These are phyloP conservation scores for Candolleomyces aberdarensis DNA, from an alignment of 768 basidiomycete genomes.

Conservation along the genomic window DNA sequence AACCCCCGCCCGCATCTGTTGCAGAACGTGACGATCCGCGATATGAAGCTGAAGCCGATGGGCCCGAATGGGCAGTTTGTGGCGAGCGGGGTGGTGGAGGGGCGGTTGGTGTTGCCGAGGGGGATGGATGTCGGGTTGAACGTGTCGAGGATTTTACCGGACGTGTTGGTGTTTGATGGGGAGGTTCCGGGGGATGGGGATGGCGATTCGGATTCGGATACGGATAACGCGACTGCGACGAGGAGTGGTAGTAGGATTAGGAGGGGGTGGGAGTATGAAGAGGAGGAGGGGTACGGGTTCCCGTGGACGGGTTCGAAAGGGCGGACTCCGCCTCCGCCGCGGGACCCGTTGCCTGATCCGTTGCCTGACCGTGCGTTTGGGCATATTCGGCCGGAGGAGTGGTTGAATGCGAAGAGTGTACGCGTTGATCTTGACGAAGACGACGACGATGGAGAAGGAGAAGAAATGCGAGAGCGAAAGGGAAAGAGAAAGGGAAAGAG, in stretches of 20 bases:
- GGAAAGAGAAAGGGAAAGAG: constrained; percentile 24
- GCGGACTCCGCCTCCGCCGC: background rate
- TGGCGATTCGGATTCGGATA: background rate
- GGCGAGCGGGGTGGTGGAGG: constrained; percentile 69
- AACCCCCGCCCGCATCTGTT: constrained; percentile 62
- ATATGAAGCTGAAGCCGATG: constrained; percentile 66
- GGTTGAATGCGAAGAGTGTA: constrained; percentile 50
- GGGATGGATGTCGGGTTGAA: constrained; percentile 58
- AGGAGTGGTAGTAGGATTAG: no score
- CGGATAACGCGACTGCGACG: background rate
- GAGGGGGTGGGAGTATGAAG: no score
- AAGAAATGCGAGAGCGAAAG: no score
- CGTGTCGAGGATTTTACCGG: constrained; percentile 65
- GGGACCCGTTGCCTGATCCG: constrained; percentile 49
- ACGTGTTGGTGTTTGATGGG: constrained; percentile 78
- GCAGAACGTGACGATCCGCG: constrained; percentile 66
- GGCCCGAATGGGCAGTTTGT: constrained; percentile 46
- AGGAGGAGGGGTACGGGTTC: no score
- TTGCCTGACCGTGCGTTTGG: constrained; percentile 73
- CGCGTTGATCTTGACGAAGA: constrained; percentile 5
- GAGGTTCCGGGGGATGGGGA: constrained; percentile 44
- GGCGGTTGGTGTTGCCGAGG: constrained; percentile 63
- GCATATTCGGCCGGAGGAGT: constrained; percentile 67
- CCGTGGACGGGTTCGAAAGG: no score
- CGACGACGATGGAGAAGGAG: no score